These are phyloP conservation scores for Penicillium lividum DNA, from an alignment of 495 filamentous ascomycete species.

Conservation along the genomic window DNA sequence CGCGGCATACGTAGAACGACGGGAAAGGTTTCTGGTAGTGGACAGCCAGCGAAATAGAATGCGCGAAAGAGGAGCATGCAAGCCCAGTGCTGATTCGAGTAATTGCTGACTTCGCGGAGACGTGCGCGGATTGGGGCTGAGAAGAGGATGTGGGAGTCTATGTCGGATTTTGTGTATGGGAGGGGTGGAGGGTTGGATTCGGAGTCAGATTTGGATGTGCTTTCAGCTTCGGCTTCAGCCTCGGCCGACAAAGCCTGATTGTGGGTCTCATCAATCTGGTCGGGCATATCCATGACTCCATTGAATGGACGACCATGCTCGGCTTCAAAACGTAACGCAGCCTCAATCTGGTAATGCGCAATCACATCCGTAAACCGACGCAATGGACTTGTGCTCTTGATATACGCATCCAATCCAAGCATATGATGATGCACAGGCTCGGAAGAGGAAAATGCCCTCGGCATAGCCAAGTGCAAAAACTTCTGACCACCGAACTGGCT, in stretches of 20 bases:
- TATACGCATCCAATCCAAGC: conserved; percentile 69
- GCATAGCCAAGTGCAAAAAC: conserved; percentile 41
- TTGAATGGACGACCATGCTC: conserved; percentile 53
- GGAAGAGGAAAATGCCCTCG: conserved; percentile 51
- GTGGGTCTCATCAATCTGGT: neutral
- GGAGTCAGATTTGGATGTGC: neutral
- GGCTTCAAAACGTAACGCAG: conserved; percentile 71
- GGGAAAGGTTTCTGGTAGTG: conserved; percentile 62
- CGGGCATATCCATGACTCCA: conserved; percentile 25
- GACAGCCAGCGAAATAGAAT: conserved; percentile 67
- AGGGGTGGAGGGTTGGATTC: conserved; percentile 39
- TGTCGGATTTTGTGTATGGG: conserved; percentile 59
- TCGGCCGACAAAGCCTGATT: neutral
- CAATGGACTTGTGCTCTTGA: conserved; percentile 82
- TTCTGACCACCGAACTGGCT: conserved; percentile 31
- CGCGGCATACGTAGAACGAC: conserved; percentile 48
- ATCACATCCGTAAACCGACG: conserved; percentile 82
- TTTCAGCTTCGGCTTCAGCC: conserved; percentile 22
- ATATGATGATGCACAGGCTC: conserved; percentile 54
- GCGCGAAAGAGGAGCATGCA: conserved; percentile 72
- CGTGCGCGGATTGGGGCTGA: conserved; percentile 34
- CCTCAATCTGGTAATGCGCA: conserved; percentile 90
- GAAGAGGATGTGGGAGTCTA: conserved; percentile 50
- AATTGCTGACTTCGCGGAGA: conserved; percentile 35
- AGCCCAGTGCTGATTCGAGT: conserved; percentile 59